phyloP scores from a whole-genome alignment of 495 filamentous ascomycete species.

The Aspergillus diversus region DNA sequence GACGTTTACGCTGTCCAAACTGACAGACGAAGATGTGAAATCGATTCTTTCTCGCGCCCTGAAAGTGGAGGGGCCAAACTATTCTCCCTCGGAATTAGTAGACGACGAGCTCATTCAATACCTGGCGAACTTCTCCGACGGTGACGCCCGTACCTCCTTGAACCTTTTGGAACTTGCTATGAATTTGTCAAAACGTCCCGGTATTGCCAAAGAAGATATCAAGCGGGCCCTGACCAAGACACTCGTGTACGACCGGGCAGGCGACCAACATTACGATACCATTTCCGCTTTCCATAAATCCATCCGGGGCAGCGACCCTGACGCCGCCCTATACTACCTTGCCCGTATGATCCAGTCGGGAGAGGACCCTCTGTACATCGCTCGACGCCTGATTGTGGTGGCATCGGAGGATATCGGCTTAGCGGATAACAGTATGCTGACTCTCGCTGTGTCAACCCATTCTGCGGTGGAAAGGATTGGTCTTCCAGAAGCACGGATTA shows the following conservation, averaged over 20 bases:
- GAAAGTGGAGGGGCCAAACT: constrained; percentile 57
- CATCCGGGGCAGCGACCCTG: constrained; percentile 80
- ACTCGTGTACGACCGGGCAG: constrained; percentile 89
- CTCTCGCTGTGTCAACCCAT: constrained; percentile 81
- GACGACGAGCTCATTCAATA: constrained; percentile 79
- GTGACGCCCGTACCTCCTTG: constrained; percentile 88
- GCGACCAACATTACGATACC: constrained; percentile 93
- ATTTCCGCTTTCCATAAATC: constrained; percentile 98
- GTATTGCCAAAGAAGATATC: constrained; percentile 65
- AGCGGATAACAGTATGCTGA: constrained; percentile 84
- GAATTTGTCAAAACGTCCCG: constrained; percentile 56
- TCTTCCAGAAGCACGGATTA: constrained; percentile 92
- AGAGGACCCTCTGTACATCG: constrained; percentile 92
- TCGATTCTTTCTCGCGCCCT: constrained; percentile 77
- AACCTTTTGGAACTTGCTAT: constrained; percentile 91
- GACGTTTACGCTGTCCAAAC: constrained; percentile 80
- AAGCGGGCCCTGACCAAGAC: constrained; percentile 85
- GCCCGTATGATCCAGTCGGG: constrained; percentile 95
- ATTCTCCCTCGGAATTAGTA: constrained; percentile 63
- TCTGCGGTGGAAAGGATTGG: constrained; percentile 87
- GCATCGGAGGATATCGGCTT: constrained; percentile 92
- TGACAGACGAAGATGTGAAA: constrained; percentile 70
- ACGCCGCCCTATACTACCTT: constrained; percentile 91
- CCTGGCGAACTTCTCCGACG: constrained; percentile 82
- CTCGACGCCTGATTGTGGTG: constrained; percentile 87